Percentiles rank a stretch among this genome's conserved stretches.
Conservation (phyloP, 202 grass and related monocot genomes). For the Setaria viridis region DNA sequence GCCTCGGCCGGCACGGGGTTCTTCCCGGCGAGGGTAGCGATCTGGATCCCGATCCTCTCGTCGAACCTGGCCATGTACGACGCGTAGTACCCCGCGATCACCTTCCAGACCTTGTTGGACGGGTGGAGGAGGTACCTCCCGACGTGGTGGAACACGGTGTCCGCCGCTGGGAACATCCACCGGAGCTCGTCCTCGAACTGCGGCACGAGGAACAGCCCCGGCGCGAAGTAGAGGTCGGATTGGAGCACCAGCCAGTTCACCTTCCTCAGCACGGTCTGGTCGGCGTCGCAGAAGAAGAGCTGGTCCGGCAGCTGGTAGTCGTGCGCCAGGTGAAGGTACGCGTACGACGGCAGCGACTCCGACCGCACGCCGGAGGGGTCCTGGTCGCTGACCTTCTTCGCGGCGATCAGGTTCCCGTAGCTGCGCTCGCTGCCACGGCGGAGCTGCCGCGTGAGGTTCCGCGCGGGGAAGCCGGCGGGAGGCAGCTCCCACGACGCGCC, state of each 20-base stretch:
- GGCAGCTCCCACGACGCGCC: conserved; percentile 64
- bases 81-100: conserved; percentile 54
- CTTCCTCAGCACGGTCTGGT: conserved; percentile 55
- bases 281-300: conserved; percentile 73
- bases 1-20: conserved; percentile 31
- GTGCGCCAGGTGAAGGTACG: conserved; percentile 64
- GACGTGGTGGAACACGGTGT: conserved; percentile 68
- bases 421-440: conserved; percentile 52
- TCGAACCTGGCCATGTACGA: conserved; percentile 50
- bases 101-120: conserved; percentile 65
- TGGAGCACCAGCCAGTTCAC: conserved; percentile 70
- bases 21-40: conserved; percentile 32
- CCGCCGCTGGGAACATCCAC: conserved; percentile 67
- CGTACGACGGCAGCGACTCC: conserved; percentile 56
- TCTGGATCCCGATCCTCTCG: conserved; percentile 64
- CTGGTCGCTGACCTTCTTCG: conserved; percentile 42
- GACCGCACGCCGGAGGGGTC: conserved; percentile 30
- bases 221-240: conserved; percentile 70
- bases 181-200: conserved; percentile 64
- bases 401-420: conserved; percentile 54
- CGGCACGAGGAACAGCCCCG: conserved; percentile 65
- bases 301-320: conserved; percentile 59
- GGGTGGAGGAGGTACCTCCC: conserved; percentile 77
- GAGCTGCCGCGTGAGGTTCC: conserved; percentile 43
- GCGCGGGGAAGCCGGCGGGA: conserved; percentile 43